phyloP scores from a whole-genome alignment of 192 early-diverging fungal genomes.

The Spinellus fusiger region DNA sequence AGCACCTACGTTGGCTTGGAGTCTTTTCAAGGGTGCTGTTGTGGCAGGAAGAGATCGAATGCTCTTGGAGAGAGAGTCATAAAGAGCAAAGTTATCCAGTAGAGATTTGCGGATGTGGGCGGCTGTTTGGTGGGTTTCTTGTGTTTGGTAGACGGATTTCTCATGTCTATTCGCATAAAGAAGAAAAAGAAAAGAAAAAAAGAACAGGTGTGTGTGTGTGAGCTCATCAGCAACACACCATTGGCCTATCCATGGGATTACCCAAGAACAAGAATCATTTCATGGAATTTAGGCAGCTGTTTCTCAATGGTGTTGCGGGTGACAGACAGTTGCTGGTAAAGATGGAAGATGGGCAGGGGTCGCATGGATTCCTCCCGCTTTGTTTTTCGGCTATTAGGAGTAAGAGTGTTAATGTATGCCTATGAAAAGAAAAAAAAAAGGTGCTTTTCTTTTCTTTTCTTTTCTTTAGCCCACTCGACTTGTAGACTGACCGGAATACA shows the following conservation, averaged over 20 bases:
- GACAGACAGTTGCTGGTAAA: constrained; percentile 41
- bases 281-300: constrained; percentile 51
- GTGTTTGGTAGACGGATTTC: constrained; percentile 34
- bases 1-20: constrained; percentile 59
- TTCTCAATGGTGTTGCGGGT: constrained; percentile 39
- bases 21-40: constrained; percentile 42
- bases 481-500: constrained; percentile 41
- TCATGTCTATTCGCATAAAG: constrained; percentile 31
- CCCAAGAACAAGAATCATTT: constrained; percentile 50
- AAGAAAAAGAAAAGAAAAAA: not conserved
- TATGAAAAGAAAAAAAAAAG: not conserved
- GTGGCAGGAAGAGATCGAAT: constrained; percentile 48
- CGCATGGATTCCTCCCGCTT: constrained; percentile 31
- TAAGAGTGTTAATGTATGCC: not conserved
- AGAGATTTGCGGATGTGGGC: constrained; percentile 58
- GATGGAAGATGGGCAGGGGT: constrained; percentile 25
- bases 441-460: not conserved
- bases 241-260: no score
- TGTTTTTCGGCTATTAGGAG: constrained; percentile 31
- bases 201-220: not conserved
- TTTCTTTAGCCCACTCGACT: constrained; percentile 4
- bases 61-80: constrained; percentile 57
- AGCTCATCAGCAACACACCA: not conserved
- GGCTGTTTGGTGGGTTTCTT: constrained; percentile 53
- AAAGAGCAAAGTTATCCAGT: constrained; percentile 54